phyloP scores from a whole-genome alignment of 306 rosid genomes.

The Urtica urens region DNA sequence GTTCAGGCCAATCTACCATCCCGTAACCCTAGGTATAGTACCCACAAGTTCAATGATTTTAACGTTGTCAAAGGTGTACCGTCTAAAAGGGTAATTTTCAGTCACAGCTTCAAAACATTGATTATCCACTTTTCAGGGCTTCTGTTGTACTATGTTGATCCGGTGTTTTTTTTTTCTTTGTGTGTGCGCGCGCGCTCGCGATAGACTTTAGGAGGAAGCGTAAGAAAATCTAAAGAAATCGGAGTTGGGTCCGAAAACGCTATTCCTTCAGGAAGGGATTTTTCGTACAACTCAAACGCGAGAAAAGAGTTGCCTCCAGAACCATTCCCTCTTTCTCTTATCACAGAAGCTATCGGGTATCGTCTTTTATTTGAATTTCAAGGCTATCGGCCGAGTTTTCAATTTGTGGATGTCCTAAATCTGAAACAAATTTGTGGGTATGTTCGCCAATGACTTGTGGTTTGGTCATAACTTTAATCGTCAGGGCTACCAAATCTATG shows the following conservation, averaged over 20 bases:
- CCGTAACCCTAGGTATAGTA: constrained; percentile 8
- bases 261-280: constrained; percentile 29
- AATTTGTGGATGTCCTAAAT: not conserved
- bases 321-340: constrained; percentile 37
- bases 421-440: not conserved
- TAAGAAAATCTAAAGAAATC: constrained; percentile 11
- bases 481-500: constrained; percentile 47
- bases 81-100: constrained; percentile 30
- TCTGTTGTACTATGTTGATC: not conserved
- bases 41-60: constrained; percentile 16
- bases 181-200: constrained; percentile 10
- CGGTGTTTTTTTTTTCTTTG: not conserved
- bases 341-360: constrained; percentile 51
- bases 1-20: constrained; percentile 27
- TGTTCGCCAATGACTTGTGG: not conserved
- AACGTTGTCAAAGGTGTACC: constrained; percentile 13
- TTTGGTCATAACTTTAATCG: constrained; percentile 3
- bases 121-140: not conserved
- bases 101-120: not conserved
- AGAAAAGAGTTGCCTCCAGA: constrained; percentile 41
- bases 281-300: constrained; percentile 23
- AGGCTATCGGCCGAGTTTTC: not conserved
- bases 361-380: not conserved
- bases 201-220: constrained; percentile 24
- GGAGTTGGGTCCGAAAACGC: constrained; percentile 20